A percentile compares a stretch with the other conserved stretches of the same genome.
Conservation (phyloP, 306 rosid genomes). For the Trichosanthes truncata region DNA sequence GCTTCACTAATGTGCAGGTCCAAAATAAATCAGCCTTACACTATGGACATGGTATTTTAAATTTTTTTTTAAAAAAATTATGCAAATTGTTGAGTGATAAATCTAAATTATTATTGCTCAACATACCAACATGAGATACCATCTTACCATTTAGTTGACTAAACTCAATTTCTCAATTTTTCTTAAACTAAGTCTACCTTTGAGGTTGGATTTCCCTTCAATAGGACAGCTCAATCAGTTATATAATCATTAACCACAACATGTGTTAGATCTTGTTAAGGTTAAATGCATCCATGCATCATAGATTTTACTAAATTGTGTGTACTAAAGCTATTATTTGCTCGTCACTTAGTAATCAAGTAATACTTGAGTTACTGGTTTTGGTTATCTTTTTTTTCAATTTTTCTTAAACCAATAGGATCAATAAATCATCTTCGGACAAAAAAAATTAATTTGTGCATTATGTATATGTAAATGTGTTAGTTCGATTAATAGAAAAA, state of each 20-base stretch:
- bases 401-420: not conserved
- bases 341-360: no score
- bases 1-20: not conserved
- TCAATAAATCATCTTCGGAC: not conserved
- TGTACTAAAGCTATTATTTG: no score
- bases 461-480: no score
- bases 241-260: not conserved
- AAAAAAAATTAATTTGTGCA: no score
- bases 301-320: no score
- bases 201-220: not conserved
- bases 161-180: not conserved
- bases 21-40: not conserved
- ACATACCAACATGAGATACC: not conserved
- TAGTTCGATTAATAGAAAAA: not conserved
- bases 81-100: not conserved
- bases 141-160: not conserved
- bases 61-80: not conserved
- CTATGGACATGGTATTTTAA: not conserved
- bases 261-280: not conserved
- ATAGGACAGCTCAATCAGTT: not conserved
- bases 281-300: no score
- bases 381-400: no score
- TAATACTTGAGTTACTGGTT: no score
- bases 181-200: not conserved
- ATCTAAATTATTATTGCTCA: not conserved